Evolutionary conservation across 257 asterid species (phyloP).

Genomic region (Echium plantagineum): DNA sequence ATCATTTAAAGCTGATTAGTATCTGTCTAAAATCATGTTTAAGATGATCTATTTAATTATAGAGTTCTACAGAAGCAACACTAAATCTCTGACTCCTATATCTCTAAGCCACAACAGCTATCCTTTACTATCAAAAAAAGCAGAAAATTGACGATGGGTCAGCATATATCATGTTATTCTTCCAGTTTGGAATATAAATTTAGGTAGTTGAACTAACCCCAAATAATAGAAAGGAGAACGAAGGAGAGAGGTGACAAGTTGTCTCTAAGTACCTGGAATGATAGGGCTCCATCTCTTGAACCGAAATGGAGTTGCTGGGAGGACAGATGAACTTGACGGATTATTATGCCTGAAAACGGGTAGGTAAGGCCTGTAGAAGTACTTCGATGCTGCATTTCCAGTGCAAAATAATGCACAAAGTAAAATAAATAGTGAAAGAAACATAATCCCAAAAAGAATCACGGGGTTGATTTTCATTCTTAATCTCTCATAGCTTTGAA

Average conservation of each 20-base stretch:
- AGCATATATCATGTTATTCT: not conserved
- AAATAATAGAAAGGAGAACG: not conserved
- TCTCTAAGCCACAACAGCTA: not conserved
- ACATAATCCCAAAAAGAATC: constrained; percentile 31
- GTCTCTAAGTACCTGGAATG: constrained; percentile 41
- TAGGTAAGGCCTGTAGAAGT: constrained; percentile 48
- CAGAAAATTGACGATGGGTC: not conserved
- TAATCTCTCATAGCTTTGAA: constrained; percentile 38
- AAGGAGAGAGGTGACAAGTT: not conserved
- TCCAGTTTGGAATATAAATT: not conserved
- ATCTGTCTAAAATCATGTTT: not conserved
- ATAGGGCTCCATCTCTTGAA: constrained; percentile 95
- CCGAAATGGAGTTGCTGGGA: constrained; percentile 13
- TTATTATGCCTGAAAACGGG: constrained; percentile 59
- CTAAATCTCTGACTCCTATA: not conserved
- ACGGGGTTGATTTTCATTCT: constrained; percentile 44
- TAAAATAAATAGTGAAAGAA: constrained; percentile 54
- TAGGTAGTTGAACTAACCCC: not conserved
- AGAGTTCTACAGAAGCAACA: not conserved
- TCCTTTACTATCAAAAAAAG: not conserved
- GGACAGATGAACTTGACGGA: constrained; percentile 49
- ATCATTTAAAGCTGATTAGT: not conserved
- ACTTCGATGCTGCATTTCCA: constrained; percentile 44
- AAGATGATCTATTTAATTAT: no score
- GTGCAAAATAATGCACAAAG: constrained; percentile 42